A percentile compares a stretch with the other conserved stretches of the same genome.
Conservation (phyloP, 177 flowering plant species). For the Telopea speciosissima region DNA sequence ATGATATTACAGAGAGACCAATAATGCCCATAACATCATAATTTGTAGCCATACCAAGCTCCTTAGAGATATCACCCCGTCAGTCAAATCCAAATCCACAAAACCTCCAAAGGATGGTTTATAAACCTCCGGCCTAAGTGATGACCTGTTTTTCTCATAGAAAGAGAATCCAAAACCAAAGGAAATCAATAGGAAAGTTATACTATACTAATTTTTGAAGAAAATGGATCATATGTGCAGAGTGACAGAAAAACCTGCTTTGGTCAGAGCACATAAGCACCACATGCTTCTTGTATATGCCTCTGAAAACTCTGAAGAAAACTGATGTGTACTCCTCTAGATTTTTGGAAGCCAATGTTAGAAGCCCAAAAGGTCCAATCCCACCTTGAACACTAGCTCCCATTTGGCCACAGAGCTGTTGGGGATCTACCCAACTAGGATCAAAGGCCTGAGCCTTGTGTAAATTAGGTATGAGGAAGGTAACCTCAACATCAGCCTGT, state of each 20-base stretch:
- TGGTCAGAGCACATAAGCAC: slow-evolving; percentile 31
- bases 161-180: not conserved
- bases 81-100: slow-evolving; percentile 22
- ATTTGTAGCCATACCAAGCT: slow-evolving; percentile 12
- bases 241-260: slow-evolving; percentile 1
- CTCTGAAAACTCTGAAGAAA: slow-evolving; percentile 45
- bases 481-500: slow-evolving; percentile 25
- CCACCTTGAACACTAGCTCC: slow-evolving; percentile 32
- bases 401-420: slow-evolving; percentile 17
- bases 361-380: slow-evolving; percentile 49
- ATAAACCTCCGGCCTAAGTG: slow-evolving; percentile 5
- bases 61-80: slow-evolving; percentile 26
- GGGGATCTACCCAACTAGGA: slow-evolving; percentile 17
- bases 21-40: too few species aligned
- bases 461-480: slow-evolving; percentile 4
- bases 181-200: not conserved
- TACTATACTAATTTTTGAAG: not conserved
- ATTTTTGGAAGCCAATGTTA: slow-evolving; percentile 36
- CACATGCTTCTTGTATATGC: slow-evolving; percentile 23
- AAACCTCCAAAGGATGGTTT: slow-evolving; percentile 34
- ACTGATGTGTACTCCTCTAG: slow-evolving; percentile 45
- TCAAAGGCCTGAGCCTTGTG: slow-evolving; percentile 17
- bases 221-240: not conserved
- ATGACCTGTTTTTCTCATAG: slow-evolving; percentile 15
- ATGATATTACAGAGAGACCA: not conserved